Evolutionary conservation across 179 eudicot genomes (phyloP).

Genomic region (Nepenthes alata): DNA sequence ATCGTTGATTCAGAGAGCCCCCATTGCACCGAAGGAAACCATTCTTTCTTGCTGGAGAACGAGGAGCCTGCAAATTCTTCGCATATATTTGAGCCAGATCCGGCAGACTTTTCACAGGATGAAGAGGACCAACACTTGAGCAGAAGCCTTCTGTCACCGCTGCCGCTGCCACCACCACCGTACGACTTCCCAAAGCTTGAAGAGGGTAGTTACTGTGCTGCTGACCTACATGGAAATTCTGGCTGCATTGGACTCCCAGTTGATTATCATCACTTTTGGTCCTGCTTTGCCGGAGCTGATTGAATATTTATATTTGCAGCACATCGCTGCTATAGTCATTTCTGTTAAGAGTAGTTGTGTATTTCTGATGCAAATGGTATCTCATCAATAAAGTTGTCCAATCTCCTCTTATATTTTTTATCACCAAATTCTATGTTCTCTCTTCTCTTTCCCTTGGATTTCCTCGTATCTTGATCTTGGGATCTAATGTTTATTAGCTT

Average conservation of each 20-base stretch:
- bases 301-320: no score
- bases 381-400: no score
- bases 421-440: no score
- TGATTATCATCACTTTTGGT: constrained; percentile 49
- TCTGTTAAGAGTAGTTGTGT: no score
- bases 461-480: no score
- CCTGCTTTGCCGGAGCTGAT: constrained; percentile 25
- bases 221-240: constrained; percentile 25
- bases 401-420: no score
- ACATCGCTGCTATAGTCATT: no score
- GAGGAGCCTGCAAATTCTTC: constrained; percentile 19
- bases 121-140: constrained; percentile 22
- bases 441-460: no score
- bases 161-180: constrained; percentile 12
- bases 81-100: constrained; percentile 20
- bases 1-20: constrained; percentile 63
- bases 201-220: constrained; percentile 12
- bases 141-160: constrained; percentile 16
- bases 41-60: constrained; percentile 15
- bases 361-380: no score
- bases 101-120: constrained; percentile 35
- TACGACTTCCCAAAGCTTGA: constrained; percentile 33
- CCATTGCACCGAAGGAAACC: constrained; percentile 24
- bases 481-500: no score
- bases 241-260: constrained; percentile 22